phyloP scores from a whole-genome alignment of 139 green algal genomes.

The Chloropicon primus region DNA sequence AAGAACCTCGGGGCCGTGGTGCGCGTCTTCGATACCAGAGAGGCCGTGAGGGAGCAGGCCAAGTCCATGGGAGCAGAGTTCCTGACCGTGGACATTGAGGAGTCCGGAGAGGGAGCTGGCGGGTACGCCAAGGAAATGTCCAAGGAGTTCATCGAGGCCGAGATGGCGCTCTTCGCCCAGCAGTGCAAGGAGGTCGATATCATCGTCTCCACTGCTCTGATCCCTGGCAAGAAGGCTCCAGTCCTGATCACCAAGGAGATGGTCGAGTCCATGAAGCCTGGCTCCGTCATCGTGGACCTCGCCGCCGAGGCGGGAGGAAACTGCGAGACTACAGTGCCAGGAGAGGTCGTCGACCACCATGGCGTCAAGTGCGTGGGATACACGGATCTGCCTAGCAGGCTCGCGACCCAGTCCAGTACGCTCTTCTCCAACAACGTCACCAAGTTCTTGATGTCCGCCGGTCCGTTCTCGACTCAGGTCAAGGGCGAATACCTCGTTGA shows the following conservation, averaged over 20 bases:
- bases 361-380: conserved; percentile 70
- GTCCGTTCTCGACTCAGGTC: conserved; percentile 31
- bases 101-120: conserved; percentile 54
- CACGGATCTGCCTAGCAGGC: conserved; percentile 65
- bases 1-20: conserved; percentile 19
- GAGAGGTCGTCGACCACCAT: conserved; percentile 32
- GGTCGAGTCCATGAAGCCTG: conserved; percentile 66
- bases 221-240: conserved; percentile 68
- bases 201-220: conserved; percentile 77
- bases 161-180: conserved; percentile 22
- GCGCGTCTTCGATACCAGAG: conserved; percentile 10
- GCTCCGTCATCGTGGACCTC: conserved; percentile 71
- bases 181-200: conserved; percentile 67
- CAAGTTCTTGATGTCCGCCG: conserved; percentile 42
- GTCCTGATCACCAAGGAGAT: conserved; percentile 65
- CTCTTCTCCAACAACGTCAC: conserved; percentile 83
- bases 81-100: conserved; percentile 34
- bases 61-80: conserved; percentile 22
- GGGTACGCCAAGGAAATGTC: conserved; percentile 79
- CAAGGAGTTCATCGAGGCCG: conserved; percentile 52
- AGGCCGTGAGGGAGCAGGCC: conserved; percentile 10
- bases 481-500: conserved; percentile 65
- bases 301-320: conserved; percentile 69
- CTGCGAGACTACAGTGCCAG: conserved; percentile 37
- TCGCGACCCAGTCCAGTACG: conserved; percentile 55